Percentiles rank a stretch among this genome's conserved stretches.
These are phyloP conservation scores for Neobulgaria alba DNA, from an alignment of 2,329 filamentous ascomycete species.

Conservation along the genomic window DNA sequence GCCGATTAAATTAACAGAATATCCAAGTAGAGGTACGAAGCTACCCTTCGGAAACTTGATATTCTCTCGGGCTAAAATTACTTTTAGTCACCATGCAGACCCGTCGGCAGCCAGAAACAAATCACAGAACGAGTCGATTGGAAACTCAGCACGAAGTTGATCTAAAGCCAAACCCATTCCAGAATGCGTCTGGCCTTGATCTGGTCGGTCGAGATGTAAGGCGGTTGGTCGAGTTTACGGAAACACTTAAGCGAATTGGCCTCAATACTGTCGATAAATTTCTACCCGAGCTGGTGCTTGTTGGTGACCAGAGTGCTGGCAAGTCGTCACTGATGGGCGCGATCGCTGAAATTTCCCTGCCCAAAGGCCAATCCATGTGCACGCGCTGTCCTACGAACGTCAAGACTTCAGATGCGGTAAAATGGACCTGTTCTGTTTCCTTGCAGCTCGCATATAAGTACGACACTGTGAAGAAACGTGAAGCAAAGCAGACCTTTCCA, in stretches of 20 bases:
- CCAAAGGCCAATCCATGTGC: constrained; percentile 62
- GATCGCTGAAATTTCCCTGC: constrained; percentile 61
- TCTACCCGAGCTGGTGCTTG: constrained; percentile 65
- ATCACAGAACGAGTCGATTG: no score
- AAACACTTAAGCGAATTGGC: constrained; percentile 61
- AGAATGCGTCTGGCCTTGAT: constrained; percentile 35
- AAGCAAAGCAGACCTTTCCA: neutral
- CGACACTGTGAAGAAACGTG: constrained; percentile 35
- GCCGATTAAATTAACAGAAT: no score
- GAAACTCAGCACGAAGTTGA: no score
- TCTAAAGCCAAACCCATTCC: no score
- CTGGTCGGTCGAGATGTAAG: constrained; percentile 56
- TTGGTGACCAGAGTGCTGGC: constrained; percentile 78
- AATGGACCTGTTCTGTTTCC: constrained; percentile 62
- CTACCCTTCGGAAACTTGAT: no score
- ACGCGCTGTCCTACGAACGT: constrained; percentile 78
- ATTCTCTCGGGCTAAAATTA: no score
- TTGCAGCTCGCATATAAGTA: constrained; percentile 52
- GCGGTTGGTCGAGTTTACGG: constrained; percentile 55
- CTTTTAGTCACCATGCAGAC: no score
- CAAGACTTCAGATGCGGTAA: constrained; percentile 45
- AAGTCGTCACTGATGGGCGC: constrained; percentile 63
- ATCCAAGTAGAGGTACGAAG: no score
- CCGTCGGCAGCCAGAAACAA: no score
- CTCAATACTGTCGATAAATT: constrained; percentile 60